A percentile compares a stretch with the other conserved stretches of the same genome.
These are phyloP conservation scores for Sophora flavescens DNA, from an alignment of 306 rosid genomes.

Conservation along the genomic window DNA sequence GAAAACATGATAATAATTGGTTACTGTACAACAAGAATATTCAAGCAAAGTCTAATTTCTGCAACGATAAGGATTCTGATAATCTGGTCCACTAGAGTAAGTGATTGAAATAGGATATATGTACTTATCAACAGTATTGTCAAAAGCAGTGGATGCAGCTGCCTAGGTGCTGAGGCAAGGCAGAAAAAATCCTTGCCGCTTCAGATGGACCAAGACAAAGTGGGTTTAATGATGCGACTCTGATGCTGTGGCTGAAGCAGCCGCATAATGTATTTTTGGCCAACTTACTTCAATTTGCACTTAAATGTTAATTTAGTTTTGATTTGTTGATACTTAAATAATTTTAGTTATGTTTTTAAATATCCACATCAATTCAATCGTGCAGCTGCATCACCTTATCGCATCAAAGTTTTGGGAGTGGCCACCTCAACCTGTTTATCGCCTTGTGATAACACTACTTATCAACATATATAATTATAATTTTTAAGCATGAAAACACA, in stretches of 20 bases:
- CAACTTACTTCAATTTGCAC: background rate
- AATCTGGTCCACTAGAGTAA: background rate
- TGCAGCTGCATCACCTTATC: background rate
- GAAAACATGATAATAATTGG: conserved; percentile 40
- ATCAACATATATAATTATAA: conserved; percentile 15
- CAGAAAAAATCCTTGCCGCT: background rate
- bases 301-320: background rate
- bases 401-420: background rate
- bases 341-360: too few species aligned
- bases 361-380: background rate
- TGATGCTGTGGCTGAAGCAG: background rate
- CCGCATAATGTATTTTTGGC: too few species aligned
- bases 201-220: background rate
- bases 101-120: conserved; percentile 31
- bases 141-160: background rate
- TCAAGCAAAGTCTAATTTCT: conserved; percentile 22
- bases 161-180: background rate
- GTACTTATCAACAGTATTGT: background rate
- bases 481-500: conserved; percentile 39
- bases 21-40: conserved; percentile 44
- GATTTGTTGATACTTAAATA: background rate
- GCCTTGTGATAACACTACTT: background rate
- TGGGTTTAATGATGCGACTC: background rate
- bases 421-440: background rate
- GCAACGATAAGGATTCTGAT: conserved; percentile 12